Evolutionary conservation across 2,329 filamentous ascomycete genomes (phyloP).

Genomic region (Cladosporium phlei): DNA sequence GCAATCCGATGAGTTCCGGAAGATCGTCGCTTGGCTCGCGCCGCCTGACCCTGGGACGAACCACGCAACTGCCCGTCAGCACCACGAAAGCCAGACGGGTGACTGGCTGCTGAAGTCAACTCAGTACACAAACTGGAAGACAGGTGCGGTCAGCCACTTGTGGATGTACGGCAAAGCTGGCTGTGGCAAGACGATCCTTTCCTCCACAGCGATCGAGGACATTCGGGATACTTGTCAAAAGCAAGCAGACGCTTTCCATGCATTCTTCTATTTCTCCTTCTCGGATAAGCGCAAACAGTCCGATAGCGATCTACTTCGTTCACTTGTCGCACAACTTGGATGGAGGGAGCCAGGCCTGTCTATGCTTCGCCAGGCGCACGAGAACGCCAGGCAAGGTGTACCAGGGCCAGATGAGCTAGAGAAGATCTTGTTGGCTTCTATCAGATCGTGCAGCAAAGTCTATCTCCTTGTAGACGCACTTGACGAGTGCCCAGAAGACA

Average conservation of each 20-base stretch:
- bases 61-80: slow-evolving; percentile 18
- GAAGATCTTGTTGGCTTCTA: slow-evolving; percentile 17
- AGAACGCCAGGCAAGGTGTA: slow-evolving; percentile 12
- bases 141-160: slow-evolving; percentile 14
- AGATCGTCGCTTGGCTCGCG: slow-evolving; percentile 19
- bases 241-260: slow-evolving; percentile 11
- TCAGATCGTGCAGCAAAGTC: slow-evolving; percentile 19
- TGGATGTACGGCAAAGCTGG: slow-evolving; percentile 24
- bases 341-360: slow-evolving; percentile 17
- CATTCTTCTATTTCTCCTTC: slow-evolving; percentile 25
- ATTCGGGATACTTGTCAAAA: slow-evolving; percentile 13
- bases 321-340: slow-evolving; percentile 21
- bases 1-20: slow-evolving; percentile 14
- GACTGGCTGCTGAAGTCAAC: slow-evolving; percentile 19
- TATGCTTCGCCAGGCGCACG: slow-evolving; percentile 18
- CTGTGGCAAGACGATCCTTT: slow-evolving; percentile 23
- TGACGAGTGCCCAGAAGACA: slow-evolving; percentile 29
- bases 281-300: slow-evolving; percentile 23
- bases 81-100: slow-evolving; percentile 20
- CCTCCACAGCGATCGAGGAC: slow-evolving; percentile 22
- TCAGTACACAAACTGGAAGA: slow-evolving; percentile 19
- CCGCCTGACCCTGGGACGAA: slow-evolving; percentile 21
- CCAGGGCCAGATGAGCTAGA: slow-evolving; percentile 19
- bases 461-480: slow-evolving; percentile 34
- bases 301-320: slow-evolving; percentile 16